phyloP scores from a whole-genome alignment of 805 yeast species.

The Candida pseudoglaebosa region DNA sequence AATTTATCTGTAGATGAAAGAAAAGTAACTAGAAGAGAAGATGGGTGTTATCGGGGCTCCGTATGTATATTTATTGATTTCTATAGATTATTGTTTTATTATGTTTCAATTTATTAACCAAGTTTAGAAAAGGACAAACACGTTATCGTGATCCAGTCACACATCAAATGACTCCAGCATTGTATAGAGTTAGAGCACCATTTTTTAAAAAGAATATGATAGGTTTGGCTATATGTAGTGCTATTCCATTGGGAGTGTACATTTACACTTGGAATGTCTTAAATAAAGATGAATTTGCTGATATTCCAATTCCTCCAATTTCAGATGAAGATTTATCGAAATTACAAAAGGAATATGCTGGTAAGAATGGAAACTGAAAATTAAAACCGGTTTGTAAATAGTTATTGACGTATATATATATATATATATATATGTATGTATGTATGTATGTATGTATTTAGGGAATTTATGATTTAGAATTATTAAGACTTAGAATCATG shows the following conservation, averaged over 20 bases:
- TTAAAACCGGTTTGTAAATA: slow-evolving; percentile 10
- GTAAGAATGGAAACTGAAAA: slow-evolving; percentile 20
- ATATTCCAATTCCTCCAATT: slow-evolving; percentile 92
- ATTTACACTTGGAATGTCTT: slow-evolving; percentile 58
- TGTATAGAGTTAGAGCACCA: slow-evolving; percentile 85
- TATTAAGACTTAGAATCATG: too few relatives aligned
- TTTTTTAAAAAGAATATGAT: slow-evolving; percentile 74
- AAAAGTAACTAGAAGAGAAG: too few relatives aligned
- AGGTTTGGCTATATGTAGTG: slow-evolving; percentile 53
- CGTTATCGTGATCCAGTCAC: slow-evolving; percentile 59
- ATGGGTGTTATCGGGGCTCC: slow-evolving; percentile 11
- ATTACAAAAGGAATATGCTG: slow-evolving; percentile 70
- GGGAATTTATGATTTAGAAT: too few relatives aligned
- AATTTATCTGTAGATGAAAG: too few relatives aligned
- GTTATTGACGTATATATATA: neutral
- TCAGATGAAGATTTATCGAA: slow-evolving; percentile 69
- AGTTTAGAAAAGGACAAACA: slow-evolving; percentile 37
- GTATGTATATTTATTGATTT: slow-evolving; percentile 5
- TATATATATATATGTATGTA: too few relatives aligned
- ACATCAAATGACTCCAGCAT: slow-evolving; percentile 89
- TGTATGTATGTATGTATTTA: too few relatives aligned
- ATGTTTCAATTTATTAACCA: slow-evolving; percentile 10
- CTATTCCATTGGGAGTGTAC: slow-evolving; percentile 70
- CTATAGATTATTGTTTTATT: neutral
- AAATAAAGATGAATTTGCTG: slow-evolving; percentile 77